Evolutionary conservation across 1,139 yeast species (phyloP), one percentile per base, ranked within the genome.

Genomic region (Suhomyces anneliseae): DNA sequence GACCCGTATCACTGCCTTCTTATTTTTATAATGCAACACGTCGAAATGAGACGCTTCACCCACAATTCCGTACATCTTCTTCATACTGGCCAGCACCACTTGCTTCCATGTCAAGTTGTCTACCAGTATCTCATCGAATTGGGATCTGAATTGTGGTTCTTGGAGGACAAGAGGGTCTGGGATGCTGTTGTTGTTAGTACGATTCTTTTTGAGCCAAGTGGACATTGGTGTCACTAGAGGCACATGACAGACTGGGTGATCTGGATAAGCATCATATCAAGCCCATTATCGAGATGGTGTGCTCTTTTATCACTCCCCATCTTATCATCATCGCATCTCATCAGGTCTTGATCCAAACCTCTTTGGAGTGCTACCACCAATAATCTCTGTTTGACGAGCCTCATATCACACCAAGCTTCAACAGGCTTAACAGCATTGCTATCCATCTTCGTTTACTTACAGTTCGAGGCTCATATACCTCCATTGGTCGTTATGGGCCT

Each of bases 21-120:
- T 52, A 35, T 40, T 55, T 45, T 49, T 48, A 33, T 45, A 47
- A 33, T 64, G 66, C 44, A 75, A 51, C 14, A 76, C 55, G 49
- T 78, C 82, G 19, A 70, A 62, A 9, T 70, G 72, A 1, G 69
- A 60, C 4, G 79, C 65, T 38, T 69, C 69, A 1, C 81, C 82
- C 26, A 68, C 51, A 3, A 69, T 36, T 1, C 82, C 82, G 36
- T 67, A 60, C 41, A 67, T 59, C 43, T 64, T 62, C 36, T 59
- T 54, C 47, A 78, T 52, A 29, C 74, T 66, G 4, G 62, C 51
- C 15, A 53, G 49, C 11, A 77, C 61, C 27, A 67, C 47, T 24
- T 73, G 53, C 51, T 69, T 68, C 81, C 81, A 78, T 2, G 79
- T 66, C 31, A 74, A 58, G 14, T 57, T 47, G 49, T 78, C 82